These are phyloP conservation scores for Apiospora koreana DNA, from an alignment of 2,329 filamentous ascomycete genomes.

Conservation along the genomic window DNA sequence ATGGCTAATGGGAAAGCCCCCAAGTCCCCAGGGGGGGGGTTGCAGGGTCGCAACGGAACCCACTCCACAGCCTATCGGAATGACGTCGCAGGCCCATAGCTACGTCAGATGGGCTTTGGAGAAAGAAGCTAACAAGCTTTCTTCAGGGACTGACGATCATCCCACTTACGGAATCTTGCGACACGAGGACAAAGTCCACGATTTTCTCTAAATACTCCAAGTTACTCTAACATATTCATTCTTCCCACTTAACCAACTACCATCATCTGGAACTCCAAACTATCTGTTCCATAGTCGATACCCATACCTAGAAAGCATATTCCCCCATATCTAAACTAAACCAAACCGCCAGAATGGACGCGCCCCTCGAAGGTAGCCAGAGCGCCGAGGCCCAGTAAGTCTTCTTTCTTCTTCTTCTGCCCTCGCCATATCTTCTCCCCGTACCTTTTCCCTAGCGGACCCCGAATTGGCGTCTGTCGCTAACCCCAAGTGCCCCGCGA, in stretches of 20 bases:
- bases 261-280: neutral
- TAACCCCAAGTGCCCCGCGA: neutral
- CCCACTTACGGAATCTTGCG: neutral
- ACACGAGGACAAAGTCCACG: neutral
- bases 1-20: too few species aligned
- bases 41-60: neutral
- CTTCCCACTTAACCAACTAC: neutral
- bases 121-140: neutral
- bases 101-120: slow-evolving; percentile 1
- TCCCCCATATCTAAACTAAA: neutral
- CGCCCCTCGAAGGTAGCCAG: neutral
- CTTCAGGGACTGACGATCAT: neutral
- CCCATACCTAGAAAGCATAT: neutral
- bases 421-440: neutral
- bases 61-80: neutral
- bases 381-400: slow-evolving; percentile 5
- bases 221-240: neutral
- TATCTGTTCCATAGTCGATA: neutral
- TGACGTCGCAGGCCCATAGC: slow-evolving; percentile 4
- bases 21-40: neutral
- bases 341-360: neutral
- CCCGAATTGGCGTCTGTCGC: neutral
- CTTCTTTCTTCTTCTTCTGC: neutral
- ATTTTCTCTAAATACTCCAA: too few species aligned
- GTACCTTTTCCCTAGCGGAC: too few species aligned